These are phyloP conservation scores for Dictyostelium firmibasis DNA, from an alignment of 78 protist genomes.

Conservation along the genomic window DNA sequence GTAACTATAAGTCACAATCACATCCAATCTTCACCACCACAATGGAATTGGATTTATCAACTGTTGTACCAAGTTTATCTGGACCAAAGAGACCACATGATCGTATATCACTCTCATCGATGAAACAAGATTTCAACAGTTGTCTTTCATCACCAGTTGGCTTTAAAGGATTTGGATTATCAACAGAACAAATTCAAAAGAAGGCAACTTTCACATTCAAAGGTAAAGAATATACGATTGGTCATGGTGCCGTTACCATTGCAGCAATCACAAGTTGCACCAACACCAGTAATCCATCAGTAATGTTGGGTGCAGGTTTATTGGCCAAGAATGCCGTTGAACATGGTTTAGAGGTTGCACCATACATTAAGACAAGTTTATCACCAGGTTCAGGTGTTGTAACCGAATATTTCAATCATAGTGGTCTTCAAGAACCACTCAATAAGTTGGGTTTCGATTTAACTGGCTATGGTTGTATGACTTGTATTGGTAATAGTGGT, in stretches of 20 bases:
- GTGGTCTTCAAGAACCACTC: conserved; percentile 80
- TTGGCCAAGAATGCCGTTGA: conserved; percentile 90
- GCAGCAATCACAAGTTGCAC: conserved; percentile 96
- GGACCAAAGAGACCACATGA: conserved; percentile 95
- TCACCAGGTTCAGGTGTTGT: conserved; percentile 94
- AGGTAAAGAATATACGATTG: conserved; percentile 74
- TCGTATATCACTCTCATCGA: conserved; percentile 80
- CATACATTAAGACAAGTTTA: conserved; percentile 89
- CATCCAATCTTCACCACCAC: conserved; percentile 71
- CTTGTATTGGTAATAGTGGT: conserved; percentile 93
- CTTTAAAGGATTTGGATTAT: conserved; percentile 91
- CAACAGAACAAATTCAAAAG: conserved; percentile 36
- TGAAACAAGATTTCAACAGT: conserved; percentile 82
- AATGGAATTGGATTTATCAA: conserved; percentile 83
- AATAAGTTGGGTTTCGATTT: conserved; percentile 85
- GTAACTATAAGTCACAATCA: conserved; percentile 11
- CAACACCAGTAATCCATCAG: conserved; percentile 94
- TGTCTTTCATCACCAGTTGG: conserved; percentile 83
- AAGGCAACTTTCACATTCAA: conserved; percentile 72
- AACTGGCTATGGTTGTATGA: conserved; percentile 94
- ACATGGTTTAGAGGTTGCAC: conserved; percentile 80
- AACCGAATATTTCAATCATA: conserved; percentile 80
- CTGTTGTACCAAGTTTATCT: conserved; percentile 84
- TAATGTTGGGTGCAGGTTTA: conserved; percentile 94
- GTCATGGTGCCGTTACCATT: conserved; percentile 91